Percentiles rank a stretch among this genome's conserved stretches.
Conservation (phyloP, 129 eudicot species). For the Logfia minima region DNA sequence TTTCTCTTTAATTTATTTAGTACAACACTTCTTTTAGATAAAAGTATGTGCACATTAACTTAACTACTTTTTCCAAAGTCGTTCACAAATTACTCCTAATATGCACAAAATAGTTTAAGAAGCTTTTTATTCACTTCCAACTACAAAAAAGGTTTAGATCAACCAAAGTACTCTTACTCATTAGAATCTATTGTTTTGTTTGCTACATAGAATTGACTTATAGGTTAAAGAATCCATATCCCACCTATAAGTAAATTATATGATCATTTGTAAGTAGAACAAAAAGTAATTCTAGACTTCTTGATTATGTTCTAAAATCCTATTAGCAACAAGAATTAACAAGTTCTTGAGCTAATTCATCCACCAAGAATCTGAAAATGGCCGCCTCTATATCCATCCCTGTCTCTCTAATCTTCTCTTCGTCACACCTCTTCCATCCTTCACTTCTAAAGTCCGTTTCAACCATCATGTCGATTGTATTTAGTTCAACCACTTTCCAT, state of each 20-base stretch:
- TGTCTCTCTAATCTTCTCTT: constrained; percentile 37
- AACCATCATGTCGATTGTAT: constrained; percentile 96
- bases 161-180: constrained; percentile 8
- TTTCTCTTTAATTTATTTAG: too few relatives aligned
- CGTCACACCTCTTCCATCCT: constrained; percentile 56
- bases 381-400: constrained; percentile 55
- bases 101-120: not conserved
- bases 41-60: too few relatives aligned
- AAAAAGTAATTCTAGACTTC: not conserved
- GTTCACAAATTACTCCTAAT: not conserved
- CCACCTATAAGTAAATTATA: constrained; percentile 29
- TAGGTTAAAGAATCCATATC: constrained; percentile 12
- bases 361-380: constrained; percentile 55
- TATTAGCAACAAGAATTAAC: constrained; percentile 3
- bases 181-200: constrained; percentile 19
- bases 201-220: constrained; percentile 26
- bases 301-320: not conserved
- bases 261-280: constrained; percentile 1
- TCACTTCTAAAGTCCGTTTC: constrained; percentile 59
- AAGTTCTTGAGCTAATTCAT: constrained; percentile 57
- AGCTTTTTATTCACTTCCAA: not conserved
- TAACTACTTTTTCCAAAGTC: not conserved
- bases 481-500: constrained; percentile 67
- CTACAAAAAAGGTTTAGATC: not conserved
- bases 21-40: too few relatives aligned